Base-by-base conservation (phyloP, 352 stramenopile genomes). In the Lagenidium giganteum region DNA sequence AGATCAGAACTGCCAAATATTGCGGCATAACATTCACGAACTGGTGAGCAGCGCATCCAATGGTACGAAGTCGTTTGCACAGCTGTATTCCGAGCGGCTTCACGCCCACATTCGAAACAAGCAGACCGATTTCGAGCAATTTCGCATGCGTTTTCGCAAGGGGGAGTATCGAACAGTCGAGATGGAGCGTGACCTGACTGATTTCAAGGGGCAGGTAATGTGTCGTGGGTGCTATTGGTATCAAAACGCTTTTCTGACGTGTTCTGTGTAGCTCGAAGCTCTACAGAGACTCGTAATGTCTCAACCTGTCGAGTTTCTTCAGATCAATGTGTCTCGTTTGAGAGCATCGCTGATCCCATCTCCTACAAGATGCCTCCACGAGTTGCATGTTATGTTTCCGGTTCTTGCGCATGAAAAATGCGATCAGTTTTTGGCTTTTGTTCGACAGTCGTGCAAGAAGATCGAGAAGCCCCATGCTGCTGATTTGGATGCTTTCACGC, bases 201-300 rank as follows among this genome's bases (percentile, higher is more conserved):
- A 56, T 17, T 83, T 81, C 26, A 61, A 61, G 5, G 13, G 56
- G 3, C 62, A 85, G 54, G 67, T 81, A 54, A n/a, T n/a, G n/a
- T n/a, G n/a, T n/a, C n/a, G n/a, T n/a, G n/a, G n/a, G n/a, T n/a
- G n/a, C n/a, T n/a, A n/a, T n/a, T n/a, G n/a, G n/a, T n/a, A n/a
- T n/a, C n/a, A n/a, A n/a, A n/a, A n/a, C n/a, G n/a, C n/a, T n/a
- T n/a, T n/a, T n/a, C n/a, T n/a, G n/a, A n/a, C n/a, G n/a, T n/a
- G n/a, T n/a, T n/a, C n/a, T n/a, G n/a, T 5, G 44, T 45, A 50
- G 25, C 14, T 40, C 18, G 11, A 8, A 26, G 33, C 32, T n/a
- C 24, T 68, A 3, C 2, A 36, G 2, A n/a, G 16, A 23, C 16
- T 51, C 8, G 48, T 39, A 17, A 16, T 36, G 3, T 24, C 13